A percentile compares a stretch with the other conserved stretches of the same genome.
Evolutionary conservation across 371 early-diverging fungal genomes (phyloP).

Genomic region (Chytridiales sp.): DNA sequence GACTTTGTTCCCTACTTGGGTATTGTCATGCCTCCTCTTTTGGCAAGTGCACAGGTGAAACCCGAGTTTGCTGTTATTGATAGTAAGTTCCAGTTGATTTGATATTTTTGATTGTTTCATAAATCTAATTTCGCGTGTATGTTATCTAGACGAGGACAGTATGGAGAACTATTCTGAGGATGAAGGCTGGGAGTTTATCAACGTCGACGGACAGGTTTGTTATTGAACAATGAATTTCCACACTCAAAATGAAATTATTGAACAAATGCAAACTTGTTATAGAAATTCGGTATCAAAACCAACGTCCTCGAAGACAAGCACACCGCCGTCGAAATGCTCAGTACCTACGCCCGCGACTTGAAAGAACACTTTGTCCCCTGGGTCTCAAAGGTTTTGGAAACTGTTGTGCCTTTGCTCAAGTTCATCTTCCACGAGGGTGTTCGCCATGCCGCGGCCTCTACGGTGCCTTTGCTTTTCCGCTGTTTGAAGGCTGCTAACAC

Average conservation of each 20-base stretch:
- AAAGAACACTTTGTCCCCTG: conserved; percentile 85
- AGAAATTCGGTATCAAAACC: conserved; percentile 94
- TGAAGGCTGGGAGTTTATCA: conserved; percentile 95
- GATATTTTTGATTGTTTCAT: conserved; percentile 69
- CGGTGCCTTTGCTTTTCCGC: conserved; percentile 77
- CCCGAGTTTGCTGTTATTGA: conserved; percentile 92
- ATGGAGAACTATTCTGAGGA: conserved; percentile 81
- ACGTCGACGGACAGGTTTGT: conserved; percentile 59
- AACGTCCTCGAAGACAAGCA: conserved; percentile 93
- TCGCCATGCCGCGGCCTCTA: conserved; percentile 79
- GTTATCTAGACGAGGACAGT: conserved; percentile 86
- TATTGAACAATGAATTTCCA: not conserved
- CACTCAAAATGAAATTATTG: not conserved
- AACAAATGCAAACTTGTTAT: too few species aligned
- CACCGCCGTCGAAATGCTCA: conserved; percentile 95
- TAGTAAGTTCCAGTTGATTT: conserved; percentile 23
- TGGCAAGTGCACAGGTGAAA: conserved; percentile 78
- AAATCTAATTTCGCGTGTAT: conserved; percentile 55
- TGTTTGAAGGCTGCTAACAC: conserved; percentile 37
- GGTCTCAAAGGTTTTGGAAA: conserved; percentile 74
- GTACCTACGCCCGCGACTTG: conserved; percentile 89
- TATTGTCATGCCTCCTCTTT: conserved; percentile 83
- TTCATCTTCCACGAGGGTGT: conserved; percentile 98
- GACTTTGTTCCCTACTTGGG: conserved; percentile 92
- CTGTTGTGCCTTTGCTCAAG: conserved; percentile 84